Base-by-base conservation (phyloP, 208 protist genomes). In the Trypanosoma rangeli region DNA sequence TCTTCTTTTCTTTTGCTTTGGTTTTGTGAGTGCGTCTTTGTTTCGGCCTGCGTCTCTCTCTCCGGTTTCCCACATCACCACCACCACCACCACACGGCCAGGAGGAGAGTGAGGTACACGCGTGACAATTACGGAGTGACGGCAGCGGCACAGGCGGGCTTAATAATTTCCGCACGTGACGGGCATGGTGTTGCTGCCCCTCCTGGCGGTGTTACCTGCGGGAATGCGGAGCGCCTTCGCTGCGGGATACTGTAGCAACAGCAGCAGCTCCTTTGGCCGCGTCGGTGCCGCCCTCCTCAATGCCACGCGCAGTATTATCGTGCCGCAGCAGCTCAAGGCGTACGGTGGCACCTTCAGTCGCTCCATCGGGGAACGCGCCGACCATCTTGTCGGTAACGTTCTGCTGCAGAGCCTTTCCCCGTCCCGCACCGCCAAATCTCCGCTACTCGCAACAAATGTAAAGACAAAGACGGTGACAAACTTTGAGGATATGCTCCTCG, bases 301-400 rank as follows among this genome's bases (percentile, higher is more conserved):
- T 0, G 39, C 78, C 37, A 20, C 39, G 22, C 82, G 88, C 33
- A 42, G 39, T 44, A 76, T 92, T 59, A 92, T 94, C 44, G 86
- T 92, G 31, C 89, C 86, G 0, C 79, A 79, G 1, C 86, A 94
- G 64, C 80, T 92, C 28, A 92, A 92, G 68, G 89, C 86, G 0
- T 92, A 94, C 59, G 89, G 89, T 29, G 84, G 84, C 48, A 94
- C 79, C 63, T 92, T 92, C 74, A 85, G 80, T 50, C 80, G 64
- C 13, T 89, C 84, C 24, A 64, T 90, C 50, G 89, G 85, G 20
- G 89, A 94, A 64, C 89, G 86, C 37, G 73, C 74, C 31, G 71
- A 83, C 64, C 77, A 92, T 61, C 62, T 87, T 13, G 74, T 76
- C 2, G 73, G 83, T 5, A 74, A 90, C 66, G 50, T 89, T 29